Base-by-base conservation (phyloP, 495 filamentous ascomycete species). In the Daldinia concentrica region DNA sequence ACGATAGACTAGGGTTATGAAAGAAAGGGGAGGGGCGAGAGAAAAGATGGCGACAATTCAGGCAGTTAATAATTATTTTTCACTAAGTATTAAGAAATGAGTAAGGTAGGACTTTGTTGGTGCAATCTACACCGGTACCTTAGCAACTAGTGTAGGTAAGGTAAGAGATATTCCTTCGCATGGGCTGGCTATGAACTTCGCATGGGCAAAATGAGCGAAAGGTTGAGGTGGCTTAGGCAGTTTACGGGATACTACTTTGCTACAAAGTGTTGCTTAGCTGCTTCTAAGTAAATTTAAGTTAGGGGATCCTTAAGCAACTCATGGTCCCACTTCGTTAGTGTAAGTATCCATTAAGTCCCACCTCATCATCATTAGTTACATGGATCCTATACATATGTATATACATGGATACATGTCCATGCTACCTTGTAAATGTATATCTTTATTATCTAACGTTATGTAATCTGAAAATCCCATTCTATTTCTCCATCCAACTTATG, bases 1-100 rank as follows among this genome's bases (percentile, higher is more conserved):
- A 24, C 12, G 55, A 63, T 26, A 58, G 39, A 52, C 41, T 60
- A n/a, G 50, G 56, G 51, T 48, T 51, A 19, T 62, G 62, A 68
- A 68, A 57, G 50, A 54, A 50, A 68, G 61, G 70, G 65, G 65
- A 43, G 59, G 56, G 48, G 51, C 4, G 34, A 64, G 51, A 27
- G 29, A 55, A 45, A 32, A 24, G 34, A 34, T 22, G 55, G 51
- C 24, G 39, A 41, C 43, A 43, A 66, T 68, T 68, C 57, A 62
- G 60, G 64, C 55, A 68, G 48, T 51, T 65, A 68, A 56, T 60
- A 66, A 63, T 54, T 29, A 54, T 54, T 54, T 29, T 54, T n/a
- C n/a, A n/a, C n/a, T n/a, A n/a, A n/a, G n/a, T n/a, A n/a, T n/a
- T n/a, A n/a, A n/a, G n/a, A n/a, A n/a, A n/a, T n/a, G n/a, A n/a